A percentile compares a stretch with the other conserved stretches of the same genome.
phyloP scores from a whole-genome alignment of 2,329 filamentous ascomycete species.

The Calonectria henricotiae region DNA sequence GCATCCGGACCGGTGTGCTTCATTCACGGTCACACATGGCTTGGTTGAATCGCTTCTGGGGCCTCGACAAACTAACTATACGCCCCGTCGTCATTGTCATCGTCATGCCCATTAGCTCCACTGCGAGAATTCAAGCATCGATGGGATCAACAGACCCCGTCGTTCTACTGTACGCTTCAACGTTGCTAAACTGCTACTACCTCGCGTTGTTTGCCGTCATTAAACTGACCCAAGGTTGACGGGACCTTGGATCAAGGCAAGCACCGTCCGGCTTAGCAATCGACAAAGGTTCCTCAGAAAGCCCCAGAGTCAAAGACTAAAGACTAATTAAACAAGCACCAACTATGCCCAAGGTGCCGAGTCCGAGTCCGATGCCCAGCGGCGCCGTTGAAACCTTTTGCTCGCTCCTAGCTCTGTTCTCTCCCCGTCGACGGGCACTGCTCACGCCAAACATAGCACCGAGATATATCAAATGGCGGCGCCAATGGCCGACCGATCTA shows the following conservation, averaged over 20 bases:
- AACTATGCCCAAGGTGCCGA: not conserved
- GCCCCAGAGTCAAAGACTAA: not conserved
- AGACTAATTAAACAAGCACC: not conserved
- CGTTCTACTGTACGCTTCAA: constrained; percentile 12
- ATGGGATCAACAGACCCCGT: constrained; percentile 11
- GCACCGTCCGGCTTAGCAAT: not conserved
- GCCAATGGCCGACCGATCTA: constrained; percentile 8
- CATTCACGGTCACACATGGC: not conserved
- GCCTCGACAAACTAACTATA: constrained; percentile 4
- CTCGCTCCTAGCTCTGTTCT: not conserved
- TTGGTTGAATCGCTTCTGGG: not conserved
- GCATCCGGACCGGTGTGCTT: constrained; percentile 26
- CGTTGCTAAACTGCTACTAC: not conserved
- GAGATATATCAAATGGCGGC: not conserved
- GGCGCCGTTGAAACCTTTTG: constrained; percentile 7
- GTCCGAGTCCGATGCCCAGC: not conserved
- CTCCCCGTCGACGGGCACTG: constrained; percentile 3
- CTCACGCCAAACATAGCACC: constrained; percentile 15
- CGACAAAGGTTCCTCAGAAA: constrained; percentile 10
- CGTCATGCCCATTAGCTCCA: constrained; percentile 1
- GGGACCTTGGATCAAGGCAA: not conserved
- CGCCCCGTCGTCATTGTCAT: constrained; percentile 23
- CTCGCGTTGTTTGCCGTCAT: not conserved
- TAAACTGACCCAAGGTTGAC: not conserved
- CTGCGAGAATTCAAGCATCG: not conserved